Percentiles rank a stretch among this genome's conserved stretches.
Evolutionary conservation across 257 asterid genomes (phyloP).

Genomic region (Solanum chmielewskii): DNA sequence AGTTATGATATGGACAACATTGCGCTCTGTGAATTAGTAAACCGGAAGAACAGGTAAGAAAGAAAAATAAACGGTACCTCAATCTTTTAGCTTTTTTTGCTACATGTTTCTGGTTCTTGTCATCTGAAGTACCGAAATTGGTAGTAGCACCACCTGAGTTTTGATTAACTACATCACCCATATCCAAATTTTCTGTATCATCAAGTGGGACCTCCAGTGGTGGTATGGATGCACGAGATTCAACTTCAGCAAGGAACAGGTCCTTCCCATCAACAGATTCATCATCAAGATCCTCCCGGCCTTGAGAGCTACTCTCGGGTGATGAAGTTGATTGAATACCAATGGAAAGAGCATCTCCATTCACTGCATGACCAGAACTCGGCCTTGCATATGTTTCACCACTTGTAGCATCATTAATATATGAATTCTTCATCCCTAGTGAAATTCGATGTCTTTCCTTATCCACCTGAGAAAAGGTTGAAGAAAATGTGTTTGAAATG

Average conservation of each 20-base stretch:
- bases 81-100: constrained; percentile 59
- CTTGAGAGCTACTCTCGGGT: constrained; percentile 15
- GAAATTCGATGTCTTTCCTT: constrained; percentile 71
- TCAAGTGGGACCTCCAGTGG: constrained; percentile 89
- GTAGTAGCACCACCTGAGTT: constrained; percentile 14
- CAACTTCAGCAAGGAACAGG: constrained; percentile 44
- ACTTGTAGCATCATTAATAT: constrained; percentile 33
- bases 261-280: constrained; percentile 22
- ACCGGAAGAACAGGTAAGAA: neutral
- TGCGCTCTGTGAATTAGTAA: neutral
- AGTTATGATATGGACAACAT: neutral
- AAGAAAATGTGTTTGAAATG: neutral
- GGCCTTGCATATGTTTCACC: constrained; percentile 14
- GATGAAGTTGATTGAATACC: constrained; percentile 14
- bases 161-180: constrained; percentile 25
- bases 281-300: neutral
- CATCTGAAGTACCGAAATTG: constrained; percentile 27
- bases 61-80: constrained; percentile 27
- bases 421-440: constrained; percentile 85
- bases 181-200: constrained; percentile 43
- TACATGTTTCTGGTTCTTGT: constrained; percentile 35
- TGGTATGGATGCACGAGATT: constrained; percentile 71
- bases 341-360: constrained; percentile 14
- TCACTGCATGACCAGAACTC: constrained; percentile 8
- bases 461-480: constrained; percentile 52